These are phyloP conservation scores for Lathyrus aphaca DNA, from an alignment of 306 rosid species.

Conservation along the genomic window DNA sequence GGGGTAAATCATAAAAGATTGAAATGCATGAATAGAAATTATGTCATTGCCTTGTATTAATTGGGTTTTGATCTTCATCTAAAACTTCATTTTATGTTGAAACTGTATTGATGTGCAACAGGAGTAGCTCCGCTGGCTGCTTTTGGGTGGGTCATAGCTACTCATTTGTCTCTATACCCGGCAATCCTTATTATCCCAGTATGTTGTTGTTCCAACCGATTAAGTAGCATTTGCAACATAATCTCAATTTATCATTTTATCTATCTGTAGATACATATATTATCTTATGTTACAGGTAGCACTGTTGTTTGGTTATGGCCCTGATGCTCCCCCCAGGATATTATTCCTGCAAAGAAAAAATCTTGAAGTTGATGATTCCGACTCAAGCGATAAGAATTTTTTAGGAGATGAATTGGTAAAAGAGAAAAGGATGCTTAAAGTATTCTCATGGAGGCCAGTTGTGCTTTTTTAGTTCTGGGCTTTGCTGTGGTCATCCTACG, in stretches of 20 bases:
- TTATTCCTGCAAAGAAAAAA: slow-evolving; percentile 50
- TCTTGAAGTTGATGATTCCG: slow-evolving; percentile 46
- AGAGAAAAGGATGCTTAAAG: slow-evolving; percentile 38
- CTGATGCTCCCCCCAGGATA: slow-evolving; percentile 87
- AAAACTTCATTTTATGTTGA: slow-evolving; percentile 33
- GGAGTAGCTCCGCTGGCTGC: slow-evolving; percentile 85
- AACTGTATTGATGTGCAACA: slow-evolving; percentile 49
- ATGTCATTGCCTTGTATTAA: slow-evolving; percentile 19
- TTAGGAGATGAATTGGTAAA: slow-evolving; percentile 48
- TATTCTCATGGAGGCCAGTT: slow-evolving; percentile 70
- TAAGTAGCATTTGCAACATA: slow-evolving; percentile 28
- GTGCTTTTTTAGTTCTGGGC: slow-evolving; percentile 61
- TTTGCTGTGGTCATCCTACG: slow-evolving; percentile 71
- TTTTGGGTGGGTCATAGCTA: slow-evolving; percentile 95
- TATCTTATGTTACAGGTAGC: slow-evolving; percentile 56
- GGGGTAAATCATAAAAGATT: slow-evolving; percentile 18
- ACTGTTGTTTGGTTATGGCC: slow-evolving; percentile 81
- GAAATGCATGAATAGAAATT: slow-evolving; percentile 17
- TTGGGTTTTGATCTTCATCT: slow-evolving; percentile 33
- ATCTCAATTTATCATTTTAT: slow-evolving; percentile 36
- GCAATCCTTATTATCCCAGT: slow-evolving; percentile 80
- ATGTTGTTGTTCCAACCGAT: slow-evolving; percentile 45
- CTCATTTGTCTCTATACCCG: slow-evolving; percentile 91
- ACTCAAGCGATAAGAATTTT: slow-evolving; percentile 46
- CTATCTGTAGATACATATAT: slow-evolving; percentile 20